Conservation (phyloP, 768 basidiomycete species). For the Candolleomyces aberdarensis region DNA sequence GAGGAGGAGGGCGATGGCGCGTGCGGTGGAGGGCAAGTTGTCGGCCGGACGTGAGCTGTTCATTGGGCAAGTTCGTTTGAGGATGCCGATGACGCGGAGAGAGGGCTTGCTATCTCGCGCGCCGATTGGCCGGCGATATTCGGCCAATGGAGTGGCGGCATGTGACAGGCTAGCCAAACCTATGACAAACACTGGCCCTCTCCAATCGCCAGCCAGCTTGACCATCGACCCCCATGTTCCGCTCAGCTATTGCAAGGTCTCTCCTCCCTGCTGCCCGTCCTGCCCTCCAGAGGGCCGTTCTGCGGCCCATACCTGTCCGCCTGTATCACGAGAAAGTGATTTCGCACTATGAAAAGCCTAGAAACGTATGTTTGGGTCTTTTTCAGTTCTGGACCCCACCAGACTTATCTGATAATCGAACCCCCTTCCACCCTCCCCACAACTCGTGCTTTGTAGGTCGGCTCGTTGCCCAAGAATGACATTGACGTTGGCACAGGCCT, state of each 20-base stretch:
- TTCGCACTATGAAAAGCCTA: conserved; percentile 94
- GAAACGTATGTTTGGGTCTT: conserved; percentile 70
- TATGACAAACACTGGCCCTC: neutral
- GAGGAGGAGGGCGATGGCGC: conserved; percentile 78
- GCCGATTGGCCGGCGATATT: neutral
- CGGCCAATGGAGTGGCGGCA: conserved; percentile 3
- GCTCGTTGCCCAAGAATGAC: conserved; percentile 91
- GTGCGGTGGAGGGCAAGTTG: conserved; percentile 79
- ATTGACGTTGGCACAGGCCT: conserved; percentile 94
- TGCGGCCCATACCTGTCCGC: conserved; percentile 57
- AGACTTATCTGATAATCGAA: conserved; percentile 55
- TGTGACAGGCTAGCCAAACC: neutral
- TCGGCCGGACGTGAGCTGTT: conserved; percentile 46
- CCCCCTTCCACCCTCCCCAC: conserved; percentile 12
- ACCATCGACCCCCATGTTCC: conserved; percentile 61
- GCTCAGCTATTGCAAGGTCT: conserved; percentile 54
- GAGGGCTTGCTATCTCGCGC: neutral
- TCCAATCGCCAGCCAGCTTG: conserved; percentile 14
- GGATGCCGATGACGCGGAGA: neutral
- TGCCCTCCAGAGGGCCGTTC: conserved; percentile 31
- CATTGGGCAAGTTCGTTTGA: neutral
- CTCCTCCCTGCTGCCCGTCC: conserved; percentile 47
- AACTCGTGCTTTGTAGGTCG: conserved; percentile 57
- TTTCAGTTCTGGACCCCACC: conserved; percentile 29
- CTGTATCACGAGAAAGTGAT: conserved; percentile 96